A percentile compares a stretch with the other conserved stretches of the same genome.
phyloP scores from a whole-genome alignment of 139 green algal species.

The Spirogloea muscicola region DNA sequence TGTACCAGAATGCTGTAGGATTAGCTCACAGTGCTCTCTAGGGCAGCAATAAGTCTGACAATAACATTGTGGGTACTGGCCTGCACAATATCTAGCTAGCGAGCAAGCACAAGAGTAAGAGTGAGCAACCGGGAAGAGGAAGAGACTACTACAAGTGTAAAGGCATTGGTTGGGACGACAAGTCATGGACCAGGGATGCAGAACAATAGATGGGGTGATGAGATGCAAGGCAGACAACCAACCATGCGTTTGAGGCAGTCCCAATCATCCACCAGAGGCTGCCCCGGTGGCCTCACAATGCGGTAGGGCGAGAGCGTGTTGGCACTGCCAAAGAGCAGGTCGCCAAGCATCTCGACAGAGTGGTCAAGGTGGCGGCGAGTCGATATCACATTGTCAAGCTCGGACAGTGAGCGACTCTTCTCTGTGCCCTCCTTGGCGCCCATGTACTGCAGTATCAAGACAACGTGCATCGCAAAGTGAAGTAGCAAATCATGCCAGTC shows the following conservation, averaged over 20 bases:
- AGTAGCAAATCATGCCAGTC: too few species aligned
- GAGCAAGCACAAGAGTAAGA: not conserved
- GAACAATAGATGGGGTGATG: not conserved
- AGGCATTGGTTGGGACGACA: not conserved
- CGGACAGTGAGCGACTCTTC: constrained; percentile 35
- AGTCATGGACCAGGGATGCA: not conserved
- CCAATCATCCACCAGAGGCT: constrained; percentile 80
- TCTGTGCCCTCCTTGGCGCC: constrained; percentile 23
- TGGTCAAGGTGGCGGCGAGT: constrained; percentile 54
- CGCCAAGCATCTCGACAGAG: constrained; percentile 18
- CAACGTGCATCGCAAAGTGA: not conserved
- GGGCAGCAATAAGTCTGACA: not conserved
- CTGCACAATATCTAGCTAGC: not conserved
- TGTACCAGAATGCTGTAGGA: not conserved
- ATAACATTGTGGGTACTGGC: not conserved
- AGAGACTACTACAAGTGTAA: not conserved
- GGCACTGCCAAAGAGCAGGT: not conserved
- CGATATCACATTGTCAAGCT: constrained; percentile 46
- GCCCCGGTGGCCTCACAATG: constrained; percentile 1
- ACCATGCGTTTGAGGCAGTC: constrained; percentile 69
- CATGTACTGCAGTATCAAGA: constrained; percentile 6
- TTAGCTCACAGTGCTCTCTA: not conserved
- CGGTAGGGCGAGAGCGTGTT: not conserved
- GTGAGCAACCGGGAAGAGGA: too few species aligned
- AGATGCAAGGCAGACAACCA: constrained; percentile 28